A percentile compares a stretch with the other conserved stretches of the same genome.
These are phyloP conservation scores for Rauvolfia tetraphylla DNA, from an alignment of 257 asterid species.

Conservation along the genomic window DNA sequence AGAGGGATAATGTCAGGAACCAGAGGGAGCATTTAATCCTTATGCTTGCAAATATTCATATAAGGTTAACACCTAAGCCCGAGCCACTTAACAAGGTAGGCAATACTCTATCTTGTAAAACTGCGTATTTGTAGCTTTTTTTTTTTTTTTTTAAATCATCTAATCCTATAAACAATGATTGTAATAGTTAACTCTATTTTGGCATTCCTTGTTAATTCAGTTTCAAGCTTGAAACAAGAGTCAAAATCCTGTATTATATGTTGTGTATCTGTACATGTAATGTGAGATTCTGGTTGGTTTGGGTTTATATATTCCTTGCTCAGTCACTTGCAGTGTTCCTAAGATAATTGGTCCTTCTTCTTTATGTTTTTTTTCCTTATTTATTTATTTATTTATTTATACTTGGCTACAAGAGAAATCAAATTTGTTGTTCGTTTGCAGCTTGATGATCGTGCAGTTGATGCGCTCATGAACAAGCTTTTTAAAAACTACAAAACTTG, in stretches of 20 bases:
- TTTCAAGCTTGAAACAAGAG: background rate
- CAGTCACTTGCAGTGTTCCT: background rate
- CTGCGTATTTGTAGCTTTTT: conserved; percentile 14
- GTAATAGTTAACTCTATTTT: conserved; percentile 14
- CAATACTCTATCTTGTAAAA: conserved; percentile 13
- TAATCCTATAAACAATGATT: conserved; percentile 1
- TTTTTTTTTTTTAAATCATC: conserved; percentile 4
- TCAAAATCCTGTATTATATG: background rate
- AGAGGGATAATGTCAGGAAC: conserved; percentile 94
- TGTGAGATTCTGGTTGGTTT: background rate
- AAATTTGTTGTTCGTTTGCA: conserved; percentile 26
- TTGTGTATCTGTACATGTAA: background rate
- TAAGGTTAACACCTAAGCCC: conserved; percentile 85
- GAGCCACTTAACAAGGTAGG: conserved; percentile 79
- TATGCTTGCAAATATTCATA: conserved; percentile 84
- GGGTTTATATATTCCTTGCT: background rate
- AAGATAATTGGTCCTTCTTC: conserved; percentile 8
- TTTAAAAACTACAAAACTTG: conserved; percentile 97
- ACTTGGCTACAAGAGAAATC: conserved; percentile 15
- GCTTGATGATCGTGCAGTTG: conserved; percentile 97
- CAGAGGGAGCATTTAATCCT: conserved; percentile 89
- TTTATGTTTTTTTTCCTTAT: conserved; percentile 2
- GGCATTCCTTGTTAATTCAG: conserved; percentile 5
- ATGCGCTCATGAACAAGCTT: conserved; percentile 82
- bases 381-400: too few species aligned